A percentile compares a stretch with the other conserved stretches of the same genome.
phyloP scores from a whole-genome alignment of 768 basidiomycete genomes.

The Cystoderma amianthinum region DNA sequence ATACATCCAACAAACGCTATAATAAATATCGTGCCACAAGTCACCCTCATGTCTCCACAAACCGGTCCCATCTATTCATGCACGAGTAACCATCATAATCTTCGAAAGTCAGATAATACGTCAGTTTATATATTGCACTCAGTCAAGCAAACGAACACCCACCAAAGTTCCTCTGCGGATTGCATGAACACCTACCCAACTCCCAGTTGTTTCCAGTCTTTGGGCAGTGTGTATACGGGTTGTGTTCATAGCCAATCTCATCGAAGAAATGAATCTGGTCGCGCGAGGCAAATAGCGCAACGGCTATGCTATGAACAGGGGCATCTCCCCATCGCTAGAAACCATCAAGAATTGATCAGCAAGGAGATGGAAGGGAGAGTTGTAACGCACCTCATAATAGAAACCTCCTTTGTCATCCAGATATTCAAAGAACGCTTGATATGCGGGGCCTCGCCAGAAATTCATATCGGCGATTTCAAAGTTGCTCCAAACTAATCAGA shows the following conservation, averaged over 20 bases:
- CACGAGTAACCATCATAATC: conserved; percentile 56
- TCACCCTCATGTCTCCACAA: conserved; percentile 15
- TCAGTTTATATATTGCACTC: neutral
- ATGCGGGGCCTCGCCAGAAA: conserved; percentile 51
- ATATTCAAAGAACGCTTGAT: conserved; percentile 58
- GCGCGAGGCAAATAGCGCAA: conserved; percentile 60
- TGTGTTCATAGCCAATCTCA: conserved; percentile 73
- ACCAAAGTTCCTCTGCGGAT: conserved; percentile 52
- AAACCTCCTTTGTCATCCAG: conserved; percentile 60
- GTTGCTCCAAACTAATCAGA: neutral
- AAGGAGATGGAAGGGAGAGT: no score
- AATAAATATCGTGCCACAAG: no score
- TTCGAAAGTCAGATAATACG: conserved; percentile 11
- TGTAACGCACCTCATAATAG: conserved; percentile 58
- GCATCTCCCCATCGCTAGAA: conserved; percentile 82
- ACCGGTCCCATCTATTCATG: conserved; percentile 44
- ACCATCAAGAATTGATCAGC: no score
- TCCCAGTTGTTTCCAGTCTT: conserved; percentile 35
- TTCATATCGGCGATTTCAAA: no score
- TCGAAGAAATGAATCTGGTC: conserved; percentile 67
- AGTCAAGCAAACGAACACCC: conserved; percentile 13
- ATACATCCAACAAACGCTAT: no score
- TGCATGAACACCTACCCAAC: conserved; percentile 60
- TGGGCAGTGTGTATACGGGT: conserved; percentile 68
- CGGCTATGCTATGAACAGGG: no score